phyloP scores from a whole-genome alignment of 2,329 filamentous ascomycete species.

The Claviceps sp. region DNA sequence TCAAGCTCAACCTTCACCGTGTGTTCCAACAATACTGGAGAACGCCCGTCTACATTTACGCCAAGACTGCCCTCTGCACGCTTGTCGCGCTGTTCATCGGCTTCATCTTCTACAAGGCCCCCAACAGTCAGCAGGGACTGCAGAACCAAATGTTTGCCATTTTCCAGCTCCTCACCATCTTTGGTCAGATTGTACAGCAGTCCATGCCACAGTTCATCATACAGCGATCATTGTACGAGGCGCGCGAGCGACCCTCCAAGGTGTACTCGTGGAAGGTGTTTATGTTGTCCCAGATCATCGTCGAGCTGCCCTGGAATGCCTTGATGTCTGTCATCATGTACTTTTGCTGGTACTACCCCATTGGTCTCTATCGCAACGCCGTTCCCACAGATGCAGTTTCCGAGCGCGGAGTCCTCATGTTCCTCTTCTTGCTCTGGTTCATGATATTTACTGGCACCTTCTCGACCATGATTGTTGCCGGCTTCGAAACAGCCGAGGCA shows the following conservation, averaged over 20 bases:
- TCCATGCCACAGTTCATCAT: constrained; percentile 80
- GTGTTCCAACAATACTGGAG: constrained; percentile 91
- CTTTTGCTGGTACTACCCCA: constrained; percentile 75
- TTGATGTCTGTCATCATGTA: constrained; percentile 66
- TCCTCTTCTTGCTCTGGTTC: constrained; percentile 63
- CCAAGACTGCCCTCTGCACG: constrained; percentile 57
- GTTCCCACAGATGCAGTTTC: constrained; percentile 43
- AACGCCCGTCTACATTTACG: constrained; percentile 78
- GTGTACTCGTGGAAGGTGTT: constrained; percentile 79
- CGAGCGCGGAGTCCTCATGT: constrained; percentile 66
- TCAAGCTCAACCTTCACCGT: constrained; percentile 53
- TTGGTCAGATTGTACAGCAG: constrained; percentile 65
- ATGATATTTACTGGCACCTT: constrained; percentile 74
- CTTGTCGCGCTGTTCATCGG: constrained; percentile 63
- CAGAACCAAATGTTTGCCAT: constrained; percentile 81
- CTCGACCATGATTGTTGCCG: constrained; percentile 63
- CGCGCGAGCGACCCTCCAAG: constrained; percentile 72
- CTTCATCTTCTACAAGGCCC: constrained; percentile 64
- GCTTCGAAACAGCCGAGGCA: constrained; percentile 60
- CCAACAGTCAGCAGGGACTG: constrained; percentile 60
- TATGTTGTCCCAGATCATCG: constrained; percentile 69
- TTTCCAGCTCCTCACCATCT: constrained; percentile 73
- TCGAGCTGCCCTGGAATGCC: constrained; percentile 76
- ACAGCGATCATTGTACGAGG: constrained; percentile 71
- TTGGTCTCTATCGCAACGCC: constrained; percentile 64